Evolutionary conservation across 805 yeast species (phyloP).

Genomic region (Starmerella powellii): DNA sequence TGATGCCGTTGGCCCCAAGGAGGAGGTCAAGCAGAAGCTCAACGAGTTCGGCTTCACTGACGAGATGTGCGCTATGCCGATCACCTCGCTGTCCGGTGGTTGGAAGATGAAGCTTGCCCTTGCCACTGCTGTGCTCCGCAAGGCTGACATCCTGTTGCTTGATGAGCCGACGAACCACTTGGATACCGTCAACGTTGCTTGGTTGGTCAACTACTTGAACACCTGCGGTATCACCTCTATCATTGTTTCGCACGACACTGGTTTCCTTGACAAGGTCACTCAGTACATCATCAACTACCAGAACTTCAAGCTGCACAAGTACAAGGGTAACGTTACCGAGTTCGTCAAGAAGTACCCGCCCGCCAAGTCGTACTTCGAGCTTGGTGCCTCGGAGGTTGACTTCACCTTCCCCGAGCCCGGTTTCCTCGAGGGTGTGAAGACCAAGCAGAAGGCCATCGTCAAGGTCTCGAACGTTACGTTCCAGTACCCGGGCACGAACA

Average conservation of each 20-base stretch:
- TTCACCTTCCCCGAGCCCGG: constrained; percentile 99
- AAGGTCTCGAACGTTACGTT: constrained; percentile 93
- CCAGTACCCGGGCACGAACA: constrained; percentile 98
- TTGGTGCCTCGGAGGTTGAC: constrained; percentile 95
- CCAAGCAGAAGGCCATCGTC: constrained; percentile 99
- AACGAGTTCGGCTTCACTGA: constrained; percentile 86
- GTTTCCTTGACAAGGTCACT: constrained; percentile 94
- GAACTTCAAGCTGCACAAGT: constrained; percentile 98
- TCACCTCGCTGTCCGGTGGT: constrained; percentile 97
- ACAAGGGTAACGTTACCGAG: constrained; percentile 99
- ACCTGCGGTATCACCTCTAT: constrained; percentile 98
- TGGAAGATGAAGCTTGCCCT: constrained; percentile 99
- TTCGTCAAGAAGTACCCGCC: constrained; percentile 98
- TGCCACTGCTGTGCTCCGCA: constrained; percentile 97
- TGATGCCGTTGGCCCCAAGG: constrained; percentile 66
- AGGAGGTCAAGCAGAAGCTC: constrained; percentile 61
- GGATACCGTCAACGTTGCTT: constrained; percentile 98
- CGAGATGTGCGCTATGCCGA: constrained; percentile 88
- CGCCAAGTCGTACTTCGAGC: constrained; percentile 96
- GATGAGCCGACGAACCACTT: constrained; percentile 99
- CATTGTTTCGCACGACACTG: constrained; percentile 98
- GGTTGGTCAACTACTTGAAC: constrained; percentile 98
- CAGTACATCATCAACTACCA: constrained; percentile 99
- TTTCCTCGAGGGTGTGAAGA: constrained; percentile 99
- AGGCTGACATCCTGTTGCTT: constrained; percentile 91